phyloP scores from a whole-genome alignment of 179 eudicot species.

The Beta lomatogona region DNA sequence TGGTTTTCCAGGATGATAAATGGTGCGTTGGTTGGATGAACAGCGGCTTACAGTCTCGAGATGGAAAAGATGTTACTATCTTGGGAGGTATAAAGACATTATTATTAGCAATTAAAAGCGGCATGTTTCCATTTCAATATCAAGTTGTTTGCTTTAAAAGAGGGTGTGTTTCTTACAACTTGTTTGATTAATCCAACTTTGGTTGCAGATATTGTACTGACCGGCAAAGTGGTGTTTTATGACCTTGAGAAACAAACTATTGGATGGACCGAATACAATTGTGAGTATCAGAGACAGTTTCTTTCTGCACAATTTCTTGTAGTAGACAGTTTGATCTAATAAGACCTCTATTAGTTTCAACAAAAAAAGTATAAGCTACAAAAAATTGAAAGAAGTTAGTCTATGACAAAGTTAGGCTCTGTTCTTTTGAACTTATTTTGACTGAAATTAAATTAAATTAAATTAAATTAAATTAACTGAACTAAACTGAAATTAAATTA shows the following conservation, averaged over 20 bases:
- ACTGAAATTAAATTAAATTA: too few relatives aligned
- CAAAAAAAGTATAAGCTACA: too few relatives aligned
- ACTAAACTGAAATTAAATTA: too few relatives aligned
- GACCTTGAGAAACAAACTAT: constrained; percentile 69
- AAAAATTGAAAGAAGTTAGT: too few relatives aligned
- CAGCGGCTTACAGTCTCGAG: constrained; percentile 49
- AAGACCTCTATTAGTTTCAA: too few relatives aligned
- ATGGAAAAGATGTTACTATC: constrained; percentile 57
- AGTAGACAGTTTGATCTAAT: too few relatives aligned
- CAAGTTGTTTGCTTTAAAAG: background rate
- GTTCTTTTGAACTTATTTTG: too few relatives aligned
- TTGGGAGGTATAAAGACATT: constrained; percentile 66
- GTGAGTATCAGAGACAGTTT: constrained; percentile 44
- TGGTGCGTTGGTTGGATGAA: constrained; percentile 86
- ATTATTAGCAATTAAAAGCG: background rate
- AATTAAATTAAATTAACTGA: too few relatives aligned
- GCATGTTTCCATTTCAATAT: background rate
- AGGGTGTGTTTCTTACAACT: background rate
- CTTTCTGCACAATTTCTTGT: too few relatives aligned
- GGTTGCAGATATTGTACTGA: constrained; percentile 70
- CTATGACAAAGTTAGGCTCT: too few relatives aligned
- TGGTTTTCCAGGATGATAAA: constrained; percentile 48
- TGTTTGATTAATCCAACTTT: constrained; percentile 15
- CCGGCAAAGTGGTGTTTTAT: constrained; percentile 72
- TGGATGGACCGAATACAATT: constrained; percentile 86